Evolutionary conservation across 2,329 filamentous ascomycete species (phyloP), one percentile per base, ranked within the genome.

Genomic region (Elsinoe fawcettii): DNA sequence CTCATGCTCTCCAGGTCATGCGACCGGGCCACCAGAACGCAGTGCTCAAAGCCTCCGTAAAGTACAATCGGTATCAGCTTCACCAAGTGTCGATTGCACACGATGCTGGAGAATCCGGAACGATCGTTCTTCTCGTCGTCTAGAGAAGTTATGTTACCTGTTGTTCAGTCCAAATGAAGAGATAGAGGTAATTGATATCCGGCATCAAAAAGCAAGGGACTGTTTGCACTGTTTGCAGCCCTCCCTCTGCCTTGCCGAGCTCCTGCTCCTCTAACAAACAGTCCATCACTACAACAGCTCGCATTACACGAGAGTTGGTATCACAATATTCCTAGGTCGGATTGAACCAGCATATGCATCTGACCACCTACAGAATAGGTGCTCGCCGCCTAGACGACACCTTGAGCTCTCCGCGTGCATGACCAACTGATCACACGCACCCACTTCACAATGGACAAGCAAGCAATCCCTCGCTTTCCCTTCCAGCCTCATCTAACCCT

Each of bases 381-480:
- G 5, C 27, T 14, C 11, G 34, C 34, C 14, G 34, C 14, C 34
- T 37, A 1, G 9, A 4, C 25, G 46, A 32, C 46, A 51, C 27
- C 16, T 16, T 34, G 32, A 12, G 18, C 27, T 6, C 12, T 30
- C n/a, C 18, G 14, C 23, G 4, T 30, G 36, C 53, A 30, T 43
- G 37, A 46, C 39, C 53, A 25, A 8, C 30, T 64, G 65, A 44
- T 70, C 69, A 69, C 65, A 66, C 16, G 66, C 61, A 47, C 66
- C 64, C 3, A 67, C 67, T 8, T 66, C 63, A 58, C 63, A 27
- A 56, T 56, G 54, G 54, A 56, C 41, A 56, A 39, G 54, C 41
- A 23, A 37, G 54, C 32, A 30, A 30, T n/a, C n/a, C 27, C n/a
- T 30, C 32, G 4, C 32, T 14, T 53, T 20, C 30, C 30, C 30